phyloP scores from a whole-genome alignment of 257 asterid genomes.

The Scutellaria baicalensis region DNA sequence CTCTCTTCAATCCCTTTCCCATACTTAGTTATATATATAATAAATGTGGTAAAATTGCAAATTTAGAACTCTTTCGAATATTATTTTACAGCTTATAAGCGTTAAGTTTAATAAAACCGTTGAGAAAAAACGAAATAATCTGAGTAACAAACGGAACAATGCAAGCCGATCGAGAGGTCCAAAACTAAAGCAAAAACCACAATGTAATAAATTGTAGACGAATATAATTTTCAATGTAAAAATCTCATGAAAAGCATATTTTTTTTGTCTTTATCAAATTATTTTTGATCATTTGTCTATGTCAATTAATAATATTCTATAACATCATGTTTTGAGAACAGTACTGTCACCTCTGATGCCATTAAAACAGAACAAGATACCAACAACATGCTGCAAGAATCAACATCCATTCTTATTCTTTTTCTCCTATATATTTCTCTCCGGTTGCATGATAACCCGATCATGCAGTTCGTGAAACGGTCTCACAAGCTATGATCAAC shows the following conservation, averaged over 20 bases:
- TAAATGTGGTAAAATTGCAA: no score
- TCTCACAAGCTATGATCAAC: constrained; percentile 11
- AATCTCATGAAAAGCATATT: constrained; percentile 8
- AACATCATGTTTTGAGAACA: not conserved
- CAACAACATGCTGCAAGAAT: constrained; percentile 29
- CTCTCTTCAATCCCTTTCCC: no score
- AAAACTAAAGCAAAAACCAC: no score
- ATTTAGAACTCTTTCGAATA: no score
- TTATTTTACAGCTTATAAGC: no score
- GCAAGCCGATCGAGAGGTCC: no score
- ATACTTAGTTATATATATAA: no score
- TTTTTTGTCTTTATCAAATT: not conserved
- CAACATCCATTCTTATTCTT: constrained; percentile 4
- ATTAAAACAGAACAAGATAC: constrained; percentile 29
- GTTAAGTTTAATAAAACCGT: no score
- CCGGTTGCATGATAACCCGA: not conserved
- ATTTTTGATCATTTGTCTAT: no score
- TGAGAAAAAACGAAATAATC: no score
- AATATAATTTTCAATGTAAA: not conserved
- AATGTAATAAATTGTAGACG: not conserved
- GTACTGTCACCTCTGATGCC: not conserved
- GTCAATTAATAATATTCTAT: no score
- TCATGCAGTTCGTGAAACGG: not conserved
- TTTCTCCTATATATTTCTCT: constrained; percentile 4
- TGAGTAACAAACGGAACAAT: no score